These are phyloP conservation scores for Paramecium caudatum DNA, from an alignment of 73 alveolate species.

Conservation along the genomic window DNA sequence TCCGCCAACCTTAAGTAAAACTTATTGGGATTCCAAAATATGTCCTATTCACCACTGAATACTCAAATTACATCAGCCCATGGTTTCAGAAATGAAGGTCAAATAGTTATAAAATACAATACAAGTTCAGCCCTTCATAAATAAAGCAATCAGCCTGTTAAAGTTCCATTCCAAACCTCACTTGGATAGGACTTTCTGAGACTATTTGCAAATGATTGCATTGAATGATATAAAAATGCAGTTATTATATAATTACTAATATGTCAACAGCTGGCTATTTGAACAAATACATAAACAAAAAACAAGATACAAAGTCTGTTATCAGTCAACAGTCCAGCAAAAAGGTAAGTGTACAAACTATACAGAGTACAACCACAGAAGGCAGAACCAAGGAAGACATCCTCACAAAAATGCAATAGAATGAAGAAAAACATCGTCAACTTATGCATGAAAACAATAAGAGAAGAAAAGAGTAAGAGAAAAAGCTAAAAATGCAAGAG, in stretches of 20 bases:
- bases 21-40: neutral
- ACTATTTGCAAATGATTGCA: constrained; percentile 59
- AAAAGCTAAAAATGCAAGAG: constrained; percentile 33
- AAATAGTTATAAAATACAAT: constrained; percentile 53
- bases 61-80: constrained; percentile 1
- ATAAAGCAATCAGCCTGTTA: neutral
- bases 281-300: neutral
- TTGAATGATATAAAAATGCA: constrained; percentile 31
- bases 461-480: constrained; percentile 57
- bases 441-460: constrained; percentile 40
- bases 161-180: constrained; percentile 63
- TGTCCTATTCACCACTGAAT: constrained; percentile 47
- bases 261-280: constrained; percentile 39
- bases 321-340: constrained; percentile 14
- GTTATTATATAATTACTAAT: constrained; percentile 16
- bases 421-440: constrained; percentile 52
- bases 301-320: constrained; percentile 26
- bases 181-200: constrained; percentile 52
- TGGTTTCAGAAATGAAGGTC: constrained; percentile 27
- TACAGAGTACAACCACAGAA: constrained; percentile 39
- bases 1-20: constrained; percentile 48
- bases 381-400: constrained; percentile 30
- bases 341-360: neutral
- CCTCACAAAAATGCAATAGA: constrained; percentile 43
- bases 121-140: neutral